Conservation (phyloP, 371 early-diverging fungal species). For the Mucor irregularis region DNA sequence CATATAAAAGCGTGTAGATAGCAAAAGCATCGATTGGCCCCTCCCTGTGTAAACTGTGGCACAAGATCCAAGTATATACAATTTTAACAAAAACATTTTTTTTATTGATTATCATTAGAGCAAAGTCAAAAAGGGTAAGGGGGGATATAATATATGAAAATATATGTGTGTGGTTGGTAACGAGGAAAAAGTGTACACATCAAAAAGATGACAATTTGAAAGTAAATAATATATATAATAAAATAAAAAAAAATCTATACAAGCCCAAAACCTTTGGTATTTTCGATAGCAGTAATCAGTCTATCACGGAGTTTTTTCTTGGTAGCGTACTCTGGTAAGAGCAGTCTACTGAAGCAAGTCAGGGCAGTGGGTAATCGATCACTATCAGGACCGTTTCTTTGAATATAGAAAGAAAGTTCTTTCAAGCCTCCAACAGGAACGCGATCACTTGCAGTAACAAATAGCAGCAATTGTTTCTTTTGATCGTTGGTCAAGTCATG, state of each 20-base stretch:
- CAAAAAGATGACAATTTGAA: neutral
- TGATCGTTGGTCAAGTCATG: constrained; percentile 64
- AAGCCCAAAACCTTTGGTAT: constrained; percentile 97
- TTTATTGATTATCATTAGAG: no score
- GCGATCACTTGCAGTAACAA: constrained; percentile 97
- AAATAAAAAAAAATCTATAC: constrained; percentile 41
- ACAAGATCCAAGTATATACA: no score
- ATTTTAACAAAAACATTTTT: no score
- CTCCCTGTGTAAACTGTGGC: no score
- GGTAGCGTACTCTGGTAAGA: constrained; percentile 91
- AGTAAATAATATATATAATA: neutral
- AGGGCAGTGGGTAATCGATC: constrained; percentile 86
- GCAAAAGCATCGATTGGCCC: no score
- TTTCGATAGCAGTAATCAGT: constrained; percentile 91
- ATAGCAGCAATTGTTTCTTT: constrained; percentile 83
- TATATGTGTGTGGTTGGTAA: no score
- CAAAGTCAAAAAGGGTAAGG: no score
- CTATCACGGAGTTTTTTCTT: constrained; percentile 85
- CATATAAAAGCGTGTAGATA: no score
- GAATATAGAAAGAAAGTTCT: constrained; percentile 82
- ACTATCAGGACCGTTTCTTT: constrained; percentile 92
- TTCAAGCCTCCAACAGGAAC: constrained; percentile 88
- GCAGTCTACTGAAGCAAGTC: constrained; percentile 93
- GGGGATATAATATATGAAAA: no score
- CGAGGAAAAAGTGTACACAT: no score